Evolutionary conservation across 2,329 filamentous ascomycete species (phyloP), one percentile per base, ranked within the genome.

Genomic region (Penicillium glabrum): DNA sequence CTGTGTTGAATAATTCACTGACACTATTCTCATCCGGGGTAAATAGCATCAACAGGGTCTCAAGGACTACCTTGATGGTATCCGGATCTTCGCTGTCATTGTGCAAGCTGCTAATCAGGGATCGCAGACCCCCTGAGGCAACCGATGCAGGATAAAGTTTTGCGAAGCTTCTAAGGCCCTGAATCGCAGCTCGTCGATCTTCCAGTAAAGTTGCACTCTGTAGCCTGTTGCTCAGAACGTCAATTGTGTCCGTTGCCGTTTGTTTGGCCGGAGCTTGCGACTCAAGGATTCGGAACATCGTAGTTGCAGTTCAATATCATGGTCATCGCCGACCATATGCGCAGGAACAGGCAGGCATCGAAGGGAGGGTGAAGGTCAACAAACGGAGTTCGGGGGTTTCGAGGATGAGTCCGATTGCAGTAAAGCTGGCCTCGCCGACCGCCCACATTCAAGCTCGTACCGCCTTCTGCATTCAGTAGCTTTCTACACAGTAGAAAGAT

Each of bases 81-180:
- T 99, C 95, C 56, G 96, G 89, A 82, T 99, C 95, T 72, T 96
- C 91, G 58, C 86, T 86, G 83, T 99, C 95, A 71, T 91, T 92
- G 64, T 86, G 86, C 52, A 99, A 79, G 67, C 90, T 91, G 13
- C 85, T 86, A 64, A 99, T 98, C 55, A 99, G 82, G 55, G 90
- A 91, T 61, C 93, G 85, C 47, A 99, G 79, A n/a, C 93, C 91
- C 39, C 92, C 93, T 4, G 93, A 97, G 2, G 96, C 91, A 35
- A 99, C 95, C 8, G 93, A 96, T 14, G 96, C 96, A 37, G 95
- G 96, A 68, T 93, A 98, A 60, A 96, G 88, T 76, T 98, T 98
- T 43, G 95, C 91, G 74, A 99, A 98, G 77, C 93, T 97, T 66
- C 96, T 86, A 37, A 99, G 82, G 19, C 95, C 95, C 29, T 96